Base-by-base conservation (phyloP, 2,329 filamentous ascomycete species). In the Aaosphaeria pasadenensis region DNA sequence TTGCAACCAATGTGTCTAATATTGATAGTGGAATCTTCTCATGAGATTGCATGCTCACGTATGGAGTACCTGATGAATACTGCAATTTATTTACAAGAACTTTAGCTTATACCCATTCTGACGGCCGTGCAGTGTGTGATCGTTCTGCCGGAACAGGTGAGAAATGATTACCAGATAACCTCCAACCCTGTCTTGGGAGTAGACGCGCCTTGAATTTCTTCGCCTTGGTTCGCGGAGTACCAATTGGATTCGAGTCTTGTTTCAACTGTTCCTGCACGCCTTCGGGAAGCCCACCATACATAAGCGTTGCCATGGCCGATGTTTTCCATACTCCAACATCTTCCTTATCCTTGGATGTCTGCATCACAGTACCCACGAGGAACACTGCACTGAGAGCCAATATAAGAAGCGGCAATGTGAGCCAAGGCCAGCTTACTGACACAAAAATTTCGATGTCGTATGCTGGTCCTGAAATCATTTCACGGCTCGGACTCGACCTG, bases 341-440 rank as follows among this genome's bases (percentile, higher is more conserved):
- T 7, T 58, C 56, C 1, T 43, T 38, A 7, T 60, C 57, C 0
- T 33, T 6, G 0, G 52, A 48, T 1, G 54, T 59, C 28, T 63
- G 57, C 1, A 50, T 5, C 0, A 71, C 55, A 0, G 65, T 67
- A 0, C 53, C 51, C 1, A 55, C 1, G 1, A 71, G 50, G 42
- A 68, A 71, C 0, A 62, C 7, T 1, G 60, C 39, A 5, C 42
- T 53, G 0, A 64, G 30, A 0, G 52, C 7, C 0, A 67, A 43
- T 0, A 71, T 45, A 1, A 47, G 48, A 4, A 65, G 17, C 2
- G 67, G 67, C 2, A 70, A 51, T 0, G 55, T 42, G 3, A 71
- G 47, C 68, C 67, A 70, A 17, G 17, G 51, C 63, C 63, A 70
- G 1, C 57, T 56, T 0, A 71, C 64, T 0, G 49, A 33, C 0